phyloP scores from a whole-genome alignment of 2,329 filamentous ascomycete species.

The Phialophora chinensis region DNA sequence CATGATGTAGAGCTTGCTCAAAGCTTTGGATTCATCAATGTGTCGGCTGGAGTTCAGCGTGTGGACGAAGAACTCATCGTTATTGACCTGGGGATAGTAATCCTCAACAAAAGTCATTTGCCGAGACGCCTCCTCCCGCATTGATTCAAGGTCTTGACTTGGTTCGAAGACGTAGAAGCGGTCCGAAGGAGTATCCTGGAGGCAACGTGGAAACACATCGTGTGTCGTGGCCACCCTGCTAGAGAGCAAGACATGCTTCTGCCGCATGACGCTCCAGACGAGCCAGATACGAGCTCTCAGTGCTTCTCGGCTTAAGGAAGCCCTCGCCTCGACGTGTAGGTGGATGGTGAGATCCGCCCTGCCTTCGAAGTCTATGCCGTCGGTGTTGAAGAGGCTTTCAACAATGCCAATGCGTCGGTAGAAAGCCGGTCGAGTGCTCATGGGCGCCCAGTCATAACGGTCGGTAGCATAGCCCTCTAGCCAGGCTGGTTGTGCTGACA shows the following conservation, averaged over 20 bases:
- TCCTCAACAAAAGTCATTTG: conserved; percentile 32
- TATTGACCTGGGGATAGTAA: conserved; percentile 23
- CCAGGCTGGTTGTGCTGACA: conserved; percentile 13
- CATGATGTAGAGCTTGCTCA: conserved; percentile 36
- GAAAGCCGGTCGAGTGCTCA: background rate
- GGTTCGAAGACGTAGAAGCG: conserved; percentile 34
- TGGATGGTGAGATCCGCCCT: conserved; percentile 35
- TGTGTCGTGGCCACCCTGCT: conserved; percentile 10
- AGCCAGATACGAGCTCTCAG: conserved; percentile 30
- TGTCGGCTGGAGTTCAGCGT: conserved; percentile 35
- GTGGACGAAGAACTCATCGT: conserved; percentile 35
- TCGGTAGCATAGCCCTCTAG: conserved; percentile 29
- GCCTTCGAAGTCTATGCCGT: conserved; percentile 36
- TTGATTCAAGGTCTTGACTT: conserved; percentile 4
- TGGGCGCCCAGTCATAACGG: conserved; percentile 26
- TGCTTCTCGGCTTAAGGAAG: conserved; percentile 8
- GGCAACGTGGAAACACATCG: conserved; percentile 1
- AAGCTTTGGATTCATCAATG: conserved; percentile 24
- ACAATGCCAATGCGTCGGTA: conserved; percentile 36
- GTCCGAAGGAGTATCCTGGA: conserved; percentile 17
- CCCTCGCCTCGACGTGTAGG: conserved; percentile 30
- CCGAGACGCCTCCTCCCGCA: conserved; percentile 21
- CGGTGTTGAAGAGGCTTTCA: conserved; percentile 35
- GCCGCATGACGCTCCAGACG: conserved; percentile 34
- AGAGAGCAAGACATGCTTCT: conserved; percentile 36